These are phyloP conservation scores for Smittium mucronatum DNA, from an alignment of 371 early-diverging fungal genomes.

Conservation along the genomic window DNA sequence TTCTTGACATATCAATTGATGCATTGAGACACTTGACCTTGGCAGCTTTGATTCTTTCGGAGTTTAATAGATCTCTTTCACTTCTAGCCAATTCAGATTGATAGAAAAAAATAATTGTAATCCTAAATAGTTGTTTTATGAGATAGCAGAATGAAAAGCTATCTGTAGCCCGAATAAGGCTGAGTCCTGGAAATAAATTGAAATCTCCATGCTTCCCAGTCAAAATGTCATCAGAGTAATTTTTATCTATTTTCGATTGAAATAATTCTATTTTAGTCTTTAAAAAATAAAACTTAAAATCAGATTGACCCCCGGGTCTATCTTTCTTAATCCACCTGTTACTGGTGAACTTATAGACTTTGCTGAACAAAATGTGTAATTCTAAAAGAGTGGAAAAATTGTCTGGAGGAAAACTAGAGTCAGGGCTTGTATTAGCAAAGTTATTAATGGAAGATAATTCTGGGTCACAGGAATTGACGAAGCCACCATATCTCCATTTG, in stretches of 20 bases:
- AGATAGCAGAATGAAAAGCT: neutral
- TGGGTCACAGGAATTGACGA: neutral
- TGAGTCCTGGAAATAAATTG: neutral
- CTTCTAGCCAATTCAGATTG: neutral
- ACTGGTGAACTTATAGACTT: neutral
- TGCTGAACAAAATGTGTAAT: neutral
- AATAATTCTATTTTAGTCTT: neutral
- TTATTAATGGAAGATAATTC: neutral
- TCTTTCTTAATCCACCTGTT: neutral
- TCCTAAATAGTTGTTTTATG: neutral
- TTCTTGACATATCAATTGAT: neutral
- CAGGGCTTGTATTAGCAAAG: neutral
- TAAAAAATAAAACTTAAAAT: neutral
- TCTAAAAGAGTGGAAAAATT: neutral
- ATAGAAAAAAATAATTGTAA: neutral
- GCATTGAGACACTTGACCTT: neutral
- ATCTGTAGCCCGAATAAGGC: neutral
- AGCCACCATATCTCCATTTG: neutral
- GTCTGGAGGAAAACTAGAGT: neutral
- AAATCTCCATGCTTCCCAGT: neutral
- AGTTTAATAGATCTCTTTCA: neutral
- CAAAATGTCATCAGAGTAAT: neutral
- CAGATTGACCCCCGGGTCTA: neutral
- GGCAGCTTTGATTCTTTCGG: neutral
- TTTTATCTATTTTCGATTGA: neutral